Evolutionary conservation across 768 basidiomycete species (phyloP).

Genomic region (Naganishia vaughanmartiniae): DNA sequence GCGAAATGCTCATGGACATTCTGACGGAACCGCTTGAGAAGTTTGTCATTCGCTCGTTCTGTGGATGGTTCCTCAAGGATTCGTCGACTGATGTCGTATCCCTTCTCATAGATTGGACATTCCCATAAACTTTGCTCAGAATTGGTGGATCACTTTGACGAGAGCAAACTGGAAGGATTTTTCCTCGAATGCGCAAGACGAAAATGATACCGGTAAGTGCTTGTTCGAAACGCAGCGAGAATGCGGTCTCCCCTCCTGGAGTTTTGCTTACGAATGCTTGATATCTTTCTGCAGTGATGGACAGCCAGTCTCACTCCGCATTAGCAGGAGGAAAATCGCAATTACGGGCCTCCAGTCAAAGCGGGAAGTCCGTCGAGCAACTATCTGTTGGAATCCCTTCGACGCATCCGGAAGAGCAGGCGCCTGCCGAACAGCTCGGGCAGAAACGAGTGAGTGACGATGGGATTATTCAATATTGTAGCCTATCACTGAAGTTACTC

Average conservation of each 20-base stretch:
- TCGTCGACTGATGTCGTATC: background rate
- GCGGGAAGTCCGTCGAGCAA: background rate
- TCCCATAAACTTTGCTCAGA: slow-evolving; percentile 11
- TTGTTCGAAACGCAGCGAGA: background rate
- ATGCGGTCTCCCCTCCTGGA: background rate
- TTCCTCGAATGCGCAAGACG: background rate
- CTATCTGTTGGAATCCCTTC: slow-evolving; percentile 29
- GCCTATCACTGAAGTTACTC: background rate
- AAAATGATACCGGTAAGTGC: background rate
- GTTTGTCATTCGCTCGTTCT: background rate
- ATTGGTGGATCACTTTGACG: slow-evolving; percentile 25
- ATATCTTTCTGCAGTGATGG: background rate
- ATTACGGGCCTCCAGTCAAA: background rate
- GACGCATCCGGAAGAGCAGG: slow-evolving; percentile 30
- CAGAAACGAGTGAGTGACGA: background rate
- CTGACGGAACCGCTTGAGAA: slow-evolving; percentile 10
- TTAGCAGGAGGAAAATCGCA: background rate
- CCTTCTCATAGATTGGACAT: slow-evolving; percentile 5
- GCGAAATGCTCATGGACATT: background rate
- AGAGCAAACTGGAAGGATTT: slow-evolving; percentile 17
- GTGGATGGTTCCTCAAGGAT: background rate
- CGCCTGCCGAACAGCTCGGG: background rate
- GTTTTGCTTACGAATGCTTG: background rate
- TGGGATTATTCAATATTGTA: background rate
- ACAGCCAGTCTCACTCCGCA: slow-evolving; percentile 5